A percentile compares a stretch with the other conserved stretches of the same genome.
phyloP scores from a whole-genome alignment of 805 yeast species.

The Vanderwaltozyma tropicalis region DNA sequence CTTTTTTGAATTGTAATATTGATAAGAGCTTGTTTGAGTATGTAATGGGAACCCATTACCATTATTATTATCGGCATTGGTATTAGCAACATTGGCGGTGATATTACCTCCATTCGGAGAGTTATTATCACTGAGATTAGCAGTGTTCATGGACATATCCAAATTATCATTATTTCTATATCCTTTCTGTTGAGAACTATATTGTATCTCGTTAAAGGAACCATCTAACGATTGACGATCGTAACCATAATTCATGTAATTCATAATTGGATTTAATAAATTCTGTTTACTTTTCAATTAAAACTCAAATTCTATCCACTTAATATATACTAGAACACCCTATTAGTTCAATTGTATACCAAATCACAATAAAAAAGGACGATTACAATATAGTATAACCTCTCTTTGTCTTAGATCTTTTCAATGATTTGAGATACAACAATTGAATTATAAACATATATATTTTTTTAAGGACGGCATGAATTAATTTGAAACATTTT shows the following conservation, averaged over 20 bases:
- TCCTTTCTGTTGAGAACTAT: not conserved
- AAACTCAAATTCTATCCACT: too few species aligned
- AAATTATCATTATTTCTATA: not conserved
- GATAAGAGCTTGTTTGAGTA: not conserved
- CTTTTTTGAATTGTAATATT: not conserved
- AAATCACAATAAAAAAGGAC: too few species aligned
- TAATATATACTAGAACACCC: too few species aligned
- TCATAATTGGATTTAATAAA: conserved; percentile 7
- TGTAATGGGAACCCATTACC: not conserved
- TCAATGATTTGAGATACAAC: too few species aligned
- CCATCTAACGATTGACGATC: conserved; percentile 7
- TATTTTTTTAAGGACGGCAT: too few species aligned
- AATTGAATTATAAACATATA: too few species aligned
- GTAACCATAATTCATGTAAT: conserved; percentile 8
- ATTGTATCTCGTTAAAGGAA: conserved; percentile 7
- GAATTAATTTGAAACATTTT: too few species aligned
- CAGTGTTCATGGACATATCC: not conserved
- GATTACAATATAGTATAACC: too few species aligned
- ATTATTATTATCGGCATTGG: not conserved
- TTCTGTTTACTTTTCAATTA: not conserved
- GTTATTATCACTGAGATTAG: not conserved
- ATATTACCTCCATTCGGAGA: not conserved
- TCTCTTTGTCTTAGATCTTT: too few species aligned
- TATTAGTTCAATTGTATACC: too few species aligned
- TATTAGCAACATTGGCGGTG: not conserved